Evolutionary conservation across 805 yeast genomes (phyloP).

Genomic region (Henningerozyma blattae): DNA sequence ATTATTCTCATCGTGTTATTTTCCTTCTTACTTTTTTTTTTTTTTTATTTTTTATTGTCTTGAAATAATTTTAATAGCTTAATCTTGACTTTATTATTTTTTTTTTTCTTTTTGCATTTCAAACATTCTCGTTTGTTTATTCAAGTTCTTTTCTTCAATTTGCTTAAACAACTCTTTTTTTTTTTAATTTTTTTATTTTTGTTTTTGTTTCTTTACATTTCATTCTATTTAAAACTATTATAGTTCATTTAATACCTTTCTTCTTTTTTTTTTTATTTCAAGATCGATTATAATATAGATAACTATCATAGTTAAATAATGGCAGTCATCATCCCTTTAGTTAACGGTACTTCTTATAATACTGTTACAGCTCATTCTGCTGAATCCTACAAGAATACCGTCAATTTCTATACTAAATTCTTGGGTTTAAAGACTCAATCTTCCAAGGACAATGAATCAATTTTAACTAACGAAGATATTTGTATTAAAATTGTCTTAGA

Average conservation of each 20-base stretch:
- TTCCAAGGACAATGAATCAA: constrained; percentile 1
- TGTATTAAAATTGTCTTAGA: constrained; percentile 19
- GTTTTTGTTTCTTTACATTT: background rate
- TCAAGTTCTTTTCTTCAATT: background rate
- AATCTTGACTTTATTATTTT: too few species aligned
- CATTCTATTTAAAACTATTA: background rate
- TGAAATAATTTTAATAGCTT: too few species aligned
- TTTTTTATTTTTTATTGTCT: too few species aligned
- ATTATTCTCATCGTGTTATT: too few species aligned
- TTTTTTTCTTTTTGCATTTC: too few species aligned
- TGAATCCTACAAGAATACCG: constrained; percentile 32
- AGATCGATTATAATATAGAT: too few species aligned
- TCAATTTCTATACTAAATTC: constrained; percentile 37
- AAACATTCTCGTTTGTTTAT: too few species aligned
- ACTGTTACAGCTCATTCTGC: constrained; percentile 40
- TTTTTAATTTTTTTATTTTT: background rate
- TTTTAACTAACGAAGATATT: constrained; percentile 14
- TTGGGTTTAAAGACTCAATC: constrained; percentile 8
- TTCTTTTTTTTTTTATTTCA: too few species aligned
- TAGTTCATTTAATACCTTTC: too few species aligned
- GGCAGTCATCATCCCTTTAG: constrained; percentile 20
- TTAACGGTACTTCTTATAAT: constrained; percentile 46
- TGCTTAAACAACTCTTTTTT: background rate
- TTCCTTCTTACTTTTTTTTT: too few species aligned
- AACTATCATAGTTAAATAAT: too few species aligned